Conservation (phyloP, 2,329 filamentous ascomycete species). For the Fusarium buharicum region DNA sequence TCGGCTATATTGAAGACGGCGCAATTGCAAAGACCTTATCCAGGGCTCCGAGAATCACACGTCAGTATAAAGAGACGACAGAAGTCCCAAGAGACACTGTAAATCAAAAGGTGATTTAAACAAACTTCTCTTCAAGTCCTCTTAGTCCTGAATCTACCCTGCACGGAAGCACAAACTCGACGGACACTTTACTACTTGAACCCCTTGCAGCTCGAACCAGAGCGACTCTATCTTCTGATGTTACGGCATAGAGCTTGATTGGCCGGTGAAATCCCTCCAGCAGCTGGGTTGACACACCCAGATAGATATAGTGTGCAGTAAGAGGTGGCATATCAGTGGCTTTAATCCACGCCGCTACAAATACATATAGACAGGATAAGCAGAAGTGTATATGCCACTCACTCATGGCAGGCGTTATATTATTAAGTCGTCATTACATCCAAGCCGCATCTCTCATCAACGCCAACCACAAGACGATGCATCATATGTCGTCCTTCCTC, state of each 20-base stretch:
- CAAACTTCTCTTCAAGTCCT: not conserved
- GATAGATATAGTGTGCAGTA: too few species aligned
- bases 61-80: too few species aligned
- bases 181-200: not conserved
- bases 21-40: too few species aligned
- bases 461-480: constrained; percentile 20
- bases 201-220: constrained; percentile 9
- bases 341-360: too few species aligned
- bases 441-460: constrained; percentile 24
- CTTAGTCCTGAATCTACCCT: not conserved
- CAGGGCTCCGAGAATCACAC: too few species aligned
- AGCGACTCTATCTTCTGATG: not conserved
- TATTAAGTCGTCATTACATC: constrained; percentile 40
- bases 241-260: too few species aligned
- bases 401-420: constrained; percentile 28
- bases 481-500: not conserved
- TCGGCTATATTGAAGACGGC: not conserved
- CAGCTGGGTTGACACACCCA: too few species aligned
- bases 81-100: not conserved
- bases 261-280: not conserved
- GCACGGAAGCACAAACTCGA: not conserved
- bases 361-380: too few species aligned
- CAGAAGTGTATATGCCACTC: not conserved
- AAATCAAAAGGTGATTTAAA: not conserved
- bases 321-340: too few species aligned